Conservation (phyloP, 148 eudicot species). For the Heliamphora exappendiculata region DNA sequence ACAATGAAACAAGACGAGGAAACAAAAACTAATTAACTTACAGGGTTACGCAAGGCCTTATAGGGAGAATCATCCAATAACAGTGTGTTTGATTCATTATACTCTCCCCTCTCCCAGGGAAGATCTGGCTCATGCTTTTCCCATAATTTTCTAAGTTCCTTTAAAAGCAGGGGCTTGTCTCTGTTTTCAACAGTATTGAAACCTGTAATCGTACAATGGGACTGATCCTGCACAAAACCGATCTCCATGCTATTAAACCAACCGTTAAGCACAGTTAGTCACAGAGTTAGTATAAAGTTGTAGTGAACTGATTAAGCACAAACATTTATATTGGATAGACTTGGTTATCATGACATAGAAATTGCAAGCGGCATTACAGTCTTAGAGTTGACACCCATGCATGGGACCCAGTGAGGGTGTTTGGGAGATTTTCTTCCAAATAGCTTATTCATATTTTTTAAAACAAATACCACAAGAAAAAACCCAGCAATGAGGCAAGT, state of each 20-base stretch:
- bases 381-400: neutral
- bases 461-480: too few species aligned
- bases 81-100: conserved; percentile 77
- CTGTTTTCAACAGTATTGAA: conserved; percentile 44
- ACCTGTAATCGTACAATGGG: conserved; percentile 70
- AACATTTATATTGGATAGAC: neutral
- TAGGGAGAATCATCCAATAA: conserved; percentile 88
- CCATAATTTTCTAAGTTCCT: conserved; percentile 74
- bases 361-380: neutral
- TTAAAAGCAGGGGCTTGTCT: conserved; percentile 64
- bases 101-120: conserved; percentile 67
- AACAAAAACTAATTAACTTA: conserved; percentile 26
- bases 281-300: neutral
- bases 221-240: conserved; percentile 50
- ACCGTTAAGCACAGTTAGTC: neutral
- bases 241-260: neutral
- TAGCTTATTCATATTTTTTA: too few species aligned
- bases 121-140: conserved; percentile 36
- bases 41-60: conserved; percentile 84
- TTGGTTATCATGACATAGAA: neutral
- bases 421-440: neutral
- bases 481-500: neutral
- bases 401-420: neutral
- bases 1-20: neutral
- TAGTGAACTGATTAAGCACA: conserved; percentile 2